phyloP scores from a whole-genome alignment of 371 early-diverging fungal genomes.

The Mucor indicus region DNA sequence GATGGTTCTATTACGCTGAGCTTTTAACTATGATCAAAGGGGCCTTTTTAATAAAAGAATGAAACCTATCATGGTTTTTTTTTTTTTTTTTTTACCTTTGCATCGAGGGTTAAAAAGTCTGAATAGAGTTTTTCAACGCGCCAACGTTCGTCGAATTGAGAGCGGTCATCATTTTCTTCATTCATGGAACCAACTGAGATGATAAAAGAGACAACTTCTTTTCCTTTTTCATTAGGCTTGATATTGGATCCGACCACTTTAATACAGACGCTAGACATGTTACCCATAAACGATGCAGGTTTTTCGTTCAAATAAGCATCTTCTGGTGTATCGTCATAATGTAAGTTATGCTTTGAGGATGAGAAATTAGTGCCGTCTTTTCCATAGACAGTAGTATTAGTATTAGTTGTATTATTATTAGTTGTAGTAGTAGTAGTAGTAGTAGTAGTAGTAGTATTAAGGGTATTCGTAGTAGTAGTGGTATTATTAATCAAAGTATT shows the following conservation, averaged over 20 bases:
- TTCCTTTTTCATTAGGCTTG: slow-evolving; percentile 73
- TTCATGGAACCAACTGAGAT: slow-evolving; percentile 37
- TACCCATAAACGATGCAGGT: slow-evolving; percentile 2
- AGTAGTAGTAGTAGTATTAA: background rate
- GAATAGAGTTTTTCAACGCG: slow-evolving; percentile 81
- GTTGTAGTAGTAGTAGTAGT: background rate
- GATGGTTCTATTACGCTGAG: slow-evolving; percentile 40
- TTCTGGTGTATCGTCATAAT: background rate
- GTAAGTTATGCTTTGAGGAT: background rate
- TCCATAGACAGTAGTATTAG: too few species aligned
- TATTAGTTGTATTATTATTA: background rate
- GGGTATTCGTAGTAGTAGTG: slow-evolving; percentile 1
- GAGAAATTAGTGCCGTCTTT: background rate
- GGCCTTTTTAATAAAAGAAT: background rate
- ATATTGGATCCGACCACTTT: slow-evolving; percentile 72
- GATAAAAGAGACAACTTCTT: slow-evolving; percentile 67
- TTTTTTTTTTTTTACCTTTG: slow-evolving; percentile 50
- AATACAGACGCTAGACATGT: slow-evolving; percentile 21
- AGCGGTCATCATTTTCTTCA: slow-evolving; percentile 18
- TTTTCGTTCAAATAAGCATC: background rate
- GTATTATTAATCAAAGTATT: background rate
- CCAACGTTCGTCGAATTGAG: slow-evolving; percentile 60
- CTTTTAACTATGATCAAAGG: slow-evolving; percentile 47
- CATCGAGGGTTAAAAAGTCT: slow-evolving; percentile 79
- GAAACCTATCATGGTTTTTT: background rate